Percentiles rank a stretch among this genome's conserved stretches.
Conservation (phyloP, 768 basidiomycete genomes). For the Pisolithus albus region DNA sequence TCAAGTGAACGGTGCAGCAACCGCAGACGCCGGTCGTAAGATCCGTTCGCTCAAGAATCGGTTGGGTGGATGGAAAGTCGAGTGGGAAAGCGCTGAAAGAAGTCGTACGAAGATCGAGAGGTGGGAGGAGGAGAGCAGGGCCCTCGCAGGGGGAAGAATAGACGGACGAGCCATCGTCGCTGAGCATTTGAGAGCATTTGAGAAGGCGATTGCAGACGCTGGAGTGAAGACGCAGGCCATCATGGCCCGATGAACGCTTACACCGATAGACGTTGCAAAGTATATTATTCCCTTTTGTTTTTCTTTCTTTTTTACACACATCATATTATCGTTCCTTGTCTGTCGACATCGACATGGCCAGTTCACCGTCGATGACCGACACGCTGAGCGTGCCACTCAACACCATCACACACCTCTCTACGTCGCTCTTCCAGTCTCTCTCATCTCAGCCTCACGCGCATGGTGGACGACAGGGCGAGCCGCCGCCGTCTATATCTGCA, state of each 20-base stretch:
- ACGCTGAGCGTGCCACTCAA: constrained; percentile 57
- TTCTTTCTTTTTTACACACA: not conserved
- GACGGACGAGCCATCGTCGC: constrained; percentile 71
- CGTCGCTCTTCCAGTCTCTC: constrained; percentile 64
- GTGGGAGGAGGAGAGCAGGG: constrained; percentile 65
- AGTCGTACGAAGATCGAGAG: constrained; percentile 69
- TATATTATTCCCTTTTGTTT: not conserved
- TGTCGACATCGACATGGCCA: not conserved
- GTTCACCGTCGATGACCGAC: constrained; percentile 43
- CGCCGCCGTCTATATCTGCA: constrained; percentile 44
- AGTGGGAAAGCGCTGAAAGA: constrained; percentile 81
- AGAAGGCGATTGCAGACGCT: constrained; percentile 64
- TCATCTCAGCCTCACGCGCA: constrained; percentile 47
- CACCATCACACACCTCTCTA: constrained; percentile 56
- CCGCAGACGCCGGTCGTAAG: constrained; percentile 80
- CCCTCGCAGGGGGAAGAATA: constrained; percentile 24
- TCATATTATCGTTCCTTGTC: constrained; percentile 10
- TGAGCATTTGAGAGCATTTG: constrained; percentile 73
- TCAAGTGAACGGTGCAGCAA: constrained; percentile 80
- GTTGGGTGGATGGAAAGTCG: constrained; percentile 69
- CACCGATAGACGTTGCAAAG: not conserved
- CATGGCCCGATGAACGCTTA: constrained; percentile 54
- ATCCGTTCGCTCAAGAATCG: constrained; percentile 82
- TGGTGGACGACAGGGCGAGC: constrained; percentile 12
- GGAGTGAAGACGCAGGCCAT: constrained; percentile 73